Base-by-base conservation (phyloP, 106 monocot species). In the Xerophyta viscosa region DNA sequence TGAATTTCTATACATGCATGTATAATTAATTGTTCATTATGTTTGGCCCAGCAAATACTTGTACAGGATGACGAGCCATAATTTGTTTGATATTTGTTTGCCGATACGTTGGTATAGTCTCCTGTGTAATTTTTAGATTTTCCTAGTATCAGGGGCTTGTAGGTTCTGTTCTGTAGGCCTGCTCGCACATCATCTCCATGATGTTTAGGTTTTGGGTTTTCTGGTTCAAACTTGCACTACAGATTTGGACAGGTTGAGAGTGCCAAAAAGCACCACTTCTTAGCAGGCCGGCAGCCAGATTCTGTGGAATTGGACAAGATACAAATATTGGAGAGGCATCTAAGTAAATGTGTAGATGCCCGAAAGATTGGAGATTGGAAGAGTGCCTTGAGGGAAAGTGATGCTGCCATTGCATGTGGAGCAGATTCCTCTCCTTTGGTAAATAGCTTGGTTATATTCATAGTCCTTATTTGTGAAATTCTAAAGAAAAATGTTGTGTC, bases 331-430 rank as follows among this genome's bases (percentile, higher is more conserved):
- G 92, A 87, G 65, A 50, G 65, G 48, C 74, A 87, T 66, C 17
- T 83, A 27, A 65, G 39, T 31, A 79, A 59, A 72, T 68, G 79
- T 26, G 41, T 58, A 1, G 68, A 80, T 46, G 69, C 77, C 12
- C 67, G 92, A 29, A 83, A 62, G 47, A 69, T 72, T 13, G 71
- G 65, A 18, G 92, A 92, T 54, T 92, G 92, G 92, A 80, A 77
- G 41, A 87, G 71, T 51, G 62, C 76, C 10, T 24, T 92, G 50
- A 73, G 74, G 57, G 87, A 87, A 71, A 76, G 71, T 47, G 83
- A 87, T 55, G 77, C 83, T 45, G 79, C 87, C 30, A 80, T 92
- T 50, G 51, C 65, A 2, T 79, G 80, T 0, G 87, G 92, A 46
- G 79, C 80, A 5, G 87, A 92, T 47, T 79, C 92, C 9, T 77